These are phyloP conservation scores for Chaetomidium leptoderma DNA, from an alignment of 495 filamentous ascomycete species.

Conservation along the genomic window DNA sequence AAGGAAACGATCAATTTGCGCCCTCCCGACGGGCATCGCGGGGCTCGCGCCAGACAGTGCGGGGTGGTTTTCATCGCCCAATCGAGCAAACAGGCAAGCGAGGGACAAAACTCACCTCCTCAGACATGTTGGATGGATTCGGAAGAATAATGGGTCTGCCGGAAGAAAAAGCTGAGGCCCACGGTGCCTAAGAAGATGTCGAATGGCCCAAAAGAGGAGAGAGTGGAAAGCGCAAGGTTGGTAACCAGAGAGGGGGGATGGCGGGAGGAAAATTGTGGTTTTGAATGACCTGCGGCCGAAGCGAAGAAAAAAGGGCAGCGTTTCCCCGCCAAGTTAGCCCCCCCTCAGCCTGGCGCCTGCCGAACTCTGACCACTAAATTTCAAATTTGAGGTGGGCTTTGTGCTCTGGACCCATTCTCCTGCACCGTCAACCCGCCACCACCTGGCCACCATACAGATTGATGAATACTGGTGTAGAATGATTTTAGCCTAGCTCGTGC, in stretches of 20 bases:
- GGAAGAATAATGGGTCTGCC: conserved; percentile 31
- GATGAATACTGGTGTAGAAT: too few species aligned
- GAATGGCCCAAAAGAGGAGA: conserved; percentile 22
- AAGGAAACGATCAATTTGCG: not conserved
- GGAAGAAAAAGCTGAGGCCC: conserved; percentile 29
- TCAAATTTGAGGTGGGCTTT: conserved; percentile 3
- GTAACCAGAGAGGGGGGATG: conserved; percentile 20
- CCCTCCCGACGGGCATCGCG: conserved; percentile 15
- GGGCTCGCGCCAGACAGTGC: conserved; percentile 27
- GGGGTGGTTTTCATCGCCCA: conserved; percentile 30
- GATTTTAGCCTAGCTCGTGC: not conserved
- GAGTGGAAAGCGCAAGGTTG: conserved; percentile 24
- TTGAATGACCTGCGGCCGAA: conserved; percentile 20
- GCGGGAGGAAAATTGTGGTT: conserved; percentile 31
- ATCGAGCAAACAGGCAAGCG: conserved; percentile 9
- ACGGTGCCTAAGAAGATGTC: conserved; percentile 26
- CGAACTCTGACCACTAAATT: conserved; percentile 15
- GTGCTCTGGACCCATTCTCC: conserved; percentile 5
- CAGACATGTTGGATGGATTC: conserved; percentile 48
- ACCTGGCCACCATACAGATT: not conserved
- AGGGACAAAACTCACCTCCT: conserved; percentile 36
- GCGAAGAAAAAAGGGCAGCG: conserved; percentile 23
- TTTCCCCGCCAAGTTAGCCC: conserved; percentile 22
- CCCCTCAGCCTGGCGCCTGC: conserved; percentile 15
- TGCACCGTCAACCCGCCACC: too few species aligned